Evolutionary conservation across 345 rosid species (phyloP), one percentile per base, ranked within the genome.

Genomic region (Geranium rotundifolium): DNA sequence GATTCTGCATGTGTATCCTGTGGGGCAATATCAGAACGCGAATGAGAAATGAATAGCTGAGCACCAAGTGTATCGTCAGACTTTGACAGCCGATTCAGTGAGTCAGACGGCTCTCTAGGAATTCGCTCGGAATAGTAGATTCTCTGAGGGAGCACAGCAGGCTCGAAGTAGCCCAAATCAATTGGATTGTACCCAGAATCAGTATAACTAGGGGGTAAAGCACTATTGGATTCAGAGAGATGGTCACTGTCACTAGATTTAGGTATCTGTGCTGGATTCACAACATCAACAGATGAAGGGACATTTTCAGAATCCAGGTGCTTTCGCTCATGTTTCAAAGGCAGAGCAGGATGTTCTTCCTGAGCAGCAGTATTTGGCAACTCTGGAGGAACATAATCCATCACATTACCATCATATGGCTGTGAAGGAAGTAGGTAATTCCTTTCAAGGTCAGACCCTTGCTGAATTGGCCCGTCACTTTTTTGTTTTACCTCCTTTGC

Each of bases 51-150:
- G 58, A 82, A 60, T 60, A 86, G 71, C 77, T 86, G 96, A 73
- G 89, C 71, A 78, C 81, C 91, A 70, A 82, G 77, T 37, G 88
- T 75, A 70, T 82, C 78, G 63, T 86, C 91, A 23, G 96, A 91
- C 62, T 91, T 91, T 18, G 97, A 86, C 19, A 79, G 66, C 27
- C 95, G 82, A 62, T 67, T 80, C 69, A 84, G 84, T 68, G 82
- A 61, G 30, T 82, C 97, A 63, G 73, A 58, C 68, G 80, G 88
- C 68, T 80, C 88, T 73, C 86, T 74, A 12, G 95, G 95, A 72
- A 86, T 72, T 71, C 81, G 84, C 82, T 84, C 96, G 8, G 96
- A 91, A 65, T 72, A 60, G 63, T 79, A 91, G 46, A 80, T 82
- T 75, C 91, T 84, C 63, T 66, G 82, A 30, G 83, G 67, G 65